Evolutionary conservation across 1,139 yeast genomes (phyloP).

Genomic region (Chernovozyma aurita): DNA sequence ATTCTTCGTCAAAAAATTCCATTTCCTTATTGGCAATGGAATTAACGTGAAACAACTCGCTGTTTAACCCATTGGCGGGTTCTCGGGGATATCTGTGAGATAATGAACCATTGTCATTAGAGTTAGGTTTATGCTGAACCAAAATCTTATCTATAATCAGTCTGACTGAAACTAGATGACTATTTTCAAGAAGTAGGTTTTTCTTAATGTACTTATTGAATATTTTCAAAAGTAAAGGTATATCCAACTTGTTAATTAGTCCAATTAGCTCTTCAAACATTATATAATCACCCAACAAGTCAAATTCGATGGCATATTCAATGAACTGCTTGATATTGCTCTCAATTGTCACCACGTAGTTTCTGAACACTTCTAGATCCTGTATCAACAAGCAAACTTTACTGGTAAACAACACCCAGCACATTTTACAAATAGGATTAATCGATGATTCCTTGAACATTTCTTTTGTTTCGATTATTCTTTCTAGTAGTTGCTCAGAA

Average conservation of each 20-base stretch:
- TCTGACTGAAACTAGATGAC: no score
- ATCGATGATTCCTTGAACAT: background rate
- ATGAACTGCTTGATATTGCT: background rate
- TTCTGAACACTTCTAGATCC: background rate
- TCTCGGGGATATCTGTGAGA: no score
- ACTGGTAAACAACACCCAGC: background rate
- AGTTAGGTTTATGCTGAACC: no score
- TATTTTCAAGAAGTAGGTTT: no score
- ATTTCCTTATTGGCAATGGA: no score
- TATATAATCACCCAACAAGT: background rate
- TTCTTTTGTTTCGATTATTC: background rate
- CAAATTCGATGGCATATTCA: background rate
- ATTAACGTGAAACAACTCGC: no score
- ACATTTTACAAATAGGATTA: background rate
- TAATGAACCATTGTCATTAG: no score
- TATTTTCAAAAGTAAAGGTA: no score
- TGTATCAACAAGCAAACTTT: background rate
- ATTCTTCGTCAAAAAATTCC: constrained; percentile 1
- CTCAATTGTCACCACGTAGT: background rate
- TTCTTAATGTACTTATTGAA: background rate
- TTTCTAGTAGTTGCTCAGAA: background rate
- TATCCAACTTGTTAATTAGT: background rate
- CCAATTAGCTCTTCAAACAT: background rate
- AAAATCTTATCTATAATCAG: no score
- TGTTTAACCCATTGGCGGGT: no score